phyloP scores from a whole-genome alignment of 306 rosid species.

The Ceratonia siliqua region DNA sequence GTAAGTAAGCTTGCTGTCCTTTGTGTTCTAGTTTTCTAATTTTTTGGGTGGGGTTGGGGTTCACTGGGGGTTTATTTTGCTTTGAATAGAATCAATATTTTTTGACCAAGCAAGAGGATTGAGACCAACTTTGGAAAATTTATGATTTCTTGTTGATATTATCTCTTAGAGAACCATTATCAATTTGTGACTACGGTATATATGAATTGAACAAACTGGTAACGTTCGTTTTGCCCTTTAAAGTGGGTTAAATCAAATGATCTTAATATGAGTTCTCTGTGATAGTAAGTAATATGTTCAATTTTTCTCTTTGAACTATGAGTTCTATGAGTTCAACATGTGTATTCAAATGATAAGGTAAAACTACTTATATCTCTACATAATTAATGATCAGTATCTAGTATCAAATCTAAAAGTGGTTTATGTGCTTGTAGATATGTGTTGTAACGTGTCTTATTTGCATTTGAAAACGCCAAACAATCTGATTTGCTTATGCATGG shows the following conservation, averaged over 20 bases:
- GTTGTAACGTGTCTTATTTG: not conserved
- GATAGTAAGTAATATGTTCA: not conserved
- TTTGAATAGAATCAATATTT: not conserved
- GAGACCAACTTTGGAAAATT: not conserved
- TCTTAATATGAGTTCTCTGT: not conserved
- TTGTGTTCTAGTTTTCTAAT: not conserved
- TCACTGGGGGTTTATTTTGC: not conserved
- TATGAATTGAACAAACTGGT: not conserved
- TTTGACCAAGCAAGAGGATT: not conserved
- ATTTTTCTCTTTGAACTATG: not conserved
- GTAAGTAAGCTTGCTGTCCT: not conserved
- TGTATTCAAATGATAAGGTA: not conserved
- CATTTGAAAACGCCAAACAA: not conserved
- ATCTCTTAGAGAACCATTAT: not conserved
- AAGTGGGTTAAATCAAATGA: not conserved
- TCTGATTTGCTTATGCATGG: conserved; percentile 1
- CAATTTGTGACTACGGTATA: not conserved
- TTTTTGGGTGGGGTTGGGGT: not conserved
- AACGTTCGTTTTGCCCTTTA: not conserved
- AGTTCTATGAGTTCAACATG: not conserved
- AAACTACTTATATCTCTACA: not conserved
- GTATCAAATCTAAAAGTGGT: not conserved
- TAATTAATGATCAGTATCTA: not conserved
- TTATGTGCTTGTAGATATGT: not conserved
- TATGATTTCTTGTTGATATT: not conserved